Evolutionary conservation across 306 rosid species (phyloP), one percentile per base, ranked within the genome.

Genomic region (Echinosophora koreensis): DNA sequence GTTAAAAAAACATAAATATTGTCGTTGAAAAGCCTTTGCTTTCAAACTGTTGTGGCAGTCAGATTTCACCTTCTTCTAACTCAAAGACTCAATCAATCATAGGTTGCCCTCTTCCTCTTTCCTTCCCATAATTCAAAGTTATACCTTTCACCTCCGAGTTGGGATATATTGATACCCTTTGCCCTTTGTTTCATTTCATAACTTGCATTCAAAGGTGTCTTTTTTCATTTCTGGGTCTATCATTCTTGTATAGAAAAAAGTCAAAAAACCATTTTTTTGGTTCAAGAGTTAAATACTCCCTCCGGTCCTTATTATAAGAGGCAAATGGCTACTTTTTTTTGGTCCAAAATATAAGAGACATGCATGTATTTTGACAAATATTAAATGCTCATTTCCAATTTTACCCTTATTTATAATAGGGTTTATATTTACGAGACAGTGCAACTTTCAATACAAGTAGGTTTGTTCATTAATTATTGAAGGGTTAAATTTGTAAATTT

Each of bases 11-110:
- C n/a, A n/a, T n/a, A n/a, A n/a, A n/a, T n/a, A n/a, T n/a, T n/a
- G n/a, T n/a, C 42, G 60, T 86, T 86, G 80, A 60, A 77, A 69
- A 75, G 84, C 77, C 73, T 56, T 52, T 49, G 41, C 58, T 59
- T 86, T 90, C 92, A 90, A 90, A 88, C 73, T 22, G 44, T 65
- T 76, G 12, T 17, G 42, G 61, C 59, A 28, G 79, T 62, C 79
- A 12, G 39, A 68, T 50, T 72, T 34, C 27, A n/a, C 3, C 77
- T 74, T 82, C 77, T 74, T 82, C 46, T 22, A 64, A 41, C 84
- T 49, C 79, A 74, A 4, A 8, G 14, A 44, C 50, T 44, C 11
- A 44, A 9, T 30, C 39, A 35, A 35, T 47, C 52, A 47, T 30
- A 18, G 71, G 35, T 38, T 70, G 2, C 82, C 72, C 18, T 35